These are phyloP conservation scores for Fraxinus platypoda DNA, from an alignment of 305 asterid species.

Conservation along the genomic window DNA sequence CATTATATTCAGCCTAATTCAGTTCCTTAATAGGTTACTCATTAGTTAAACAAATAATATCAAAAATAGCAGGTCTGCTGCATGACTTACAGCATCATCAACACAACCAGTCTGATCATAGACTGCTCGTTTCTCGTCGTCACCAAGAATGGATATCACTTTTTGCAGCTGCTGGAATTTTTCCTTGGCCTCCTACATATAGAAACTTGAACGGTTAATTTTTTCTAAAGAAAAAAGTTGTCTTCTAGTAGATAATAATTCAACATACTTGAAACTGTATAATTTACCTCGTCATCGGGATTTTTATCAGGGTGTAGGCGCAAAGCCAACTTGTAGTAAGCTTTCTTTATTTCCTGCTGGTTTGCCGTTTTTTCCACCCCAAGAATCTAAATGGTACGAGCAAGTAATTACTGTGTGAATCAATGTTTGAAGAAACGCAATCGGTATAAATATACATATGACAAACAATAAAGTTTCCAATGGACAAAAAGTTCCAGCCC, in stretches of 20 bases:
- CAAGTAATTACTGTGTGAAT: slow-evolving; percentile 10
- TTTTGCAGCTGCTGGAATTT: slow-evolving; percentile 94
- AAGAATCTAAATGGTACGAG: slow-evolving; percentile 50
- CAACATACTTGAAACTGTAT: slow-evolving; percentile 3
- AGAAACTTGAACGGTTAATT: slow-evolving; percentile 7
- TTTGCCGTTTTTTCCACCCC: slow-evolving; percentile 76
- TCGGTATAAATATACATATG: not conserved
- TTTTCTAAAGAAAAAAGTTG: not conserved
- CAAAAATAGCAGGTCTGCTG: slow-evolving; percentile 1
- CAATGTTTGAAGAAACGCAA: slow-evolving; percentile 1
- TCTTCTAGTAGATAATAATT: slow-evolving; percentile 3
- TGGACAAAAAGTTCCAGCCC: not conserved
- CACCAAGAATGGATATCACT: slow-evolving; percentile 88
- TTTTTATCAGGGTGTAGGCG: slow-evolving; percentile 90
- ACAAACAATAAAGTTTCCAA: slow-evolving; percentile 4
- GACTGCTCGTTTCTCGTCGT: slow-evolving; percentile 87
- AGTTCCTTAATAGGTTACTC: not conserved
- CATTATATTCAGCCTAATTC: not conserved
- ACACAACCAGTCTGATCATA: slow-evolving; percentile 95
- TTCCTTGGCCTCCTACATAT: slow-evolving; percentile 79
- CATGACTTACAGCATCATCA: slow-evolving; percentile 84
- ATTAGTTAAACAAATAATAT: not conserved
- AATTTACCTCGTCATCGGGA: slow-evolving; percentile 72
- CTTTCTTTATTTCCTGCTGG: slow-evolving; percentile 81
- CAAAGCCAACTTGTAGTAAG: slow-evolving; percentile 84